These are phyloP conservation scores for Saccharomyces pastorianus DNA, from an alignment of 1,139 yeast genomes.

Conservation along the genomic window DNA sequence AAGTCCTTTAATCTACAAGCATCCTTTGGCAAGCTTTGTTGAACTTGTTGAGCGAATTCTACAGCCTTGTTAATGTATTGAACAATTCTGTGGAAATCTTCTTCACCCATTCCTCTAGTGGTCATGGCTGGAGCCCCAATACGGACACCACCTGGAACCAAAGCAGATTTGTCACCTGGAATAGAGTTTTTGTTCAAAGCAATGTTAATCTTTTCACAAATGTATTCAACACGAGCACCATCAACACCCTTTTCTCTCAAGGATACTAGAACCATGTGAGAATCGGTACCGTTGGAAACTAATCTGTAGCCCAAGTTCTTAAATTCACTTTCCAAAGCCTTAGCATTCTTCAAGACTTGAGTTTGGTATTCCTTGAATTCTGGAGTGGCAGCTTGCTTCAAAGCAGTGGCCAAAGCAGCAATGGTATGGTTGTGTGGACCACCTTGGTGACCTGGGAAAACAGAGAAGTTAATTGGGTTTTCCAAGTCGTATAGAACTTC, in stretches of 20 bases:
- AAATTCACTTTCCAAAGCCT: conserved; percentile 71
- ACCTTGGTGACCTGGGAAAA: conserved; percentile 99
- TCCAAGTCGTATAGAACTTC: conserved; percentile 85
- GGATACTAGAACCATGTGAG: conserved; percentile 89
- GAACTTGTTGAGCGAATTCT: conserved; percentile 66
- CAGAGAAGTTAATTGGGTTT: conserved; percentile 92
- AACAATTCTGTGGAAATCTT: conserved; percentile 77
- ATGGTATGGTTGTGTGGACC: conserved; percentile 99
- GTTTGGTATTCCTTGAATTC: conserved; percentile 87
- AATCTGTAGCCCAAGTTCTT: conserved; percentile 63
- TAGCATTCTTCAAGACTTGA: conserved; percentile 84
- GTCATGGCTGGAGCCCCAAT: conserved; percentile 99
- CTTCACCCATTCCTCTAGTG: conserved; percentile 87
- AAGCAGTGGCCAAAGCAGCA: conserved; percentile 92
- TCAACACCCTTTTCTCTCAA: conserved; percentile 85
- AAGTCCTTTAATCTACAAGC: conserved; percentile 92
- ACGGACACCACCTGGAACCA: conserved; percentile 96
- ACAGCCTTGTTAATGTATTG: conserved; percentile 79
- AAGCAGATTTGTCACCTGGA: conserved; percentile 96
- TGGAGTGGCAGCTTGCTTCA: conserved; percentile 87
- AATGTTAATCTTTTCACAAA: conserved; percentile 89
- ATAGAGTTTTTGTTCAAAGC: conserved; percentile 96
- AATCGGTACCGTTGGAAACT: conserved; percentile 92
- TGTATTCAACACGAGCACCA: conserved; percentile 95
- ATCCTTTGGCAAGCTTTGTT: conserved; percentile 66